Base-by-base conservation (phyloP, 1,284 basidiomycete species). In the Phylloporus gajari region DNA sequence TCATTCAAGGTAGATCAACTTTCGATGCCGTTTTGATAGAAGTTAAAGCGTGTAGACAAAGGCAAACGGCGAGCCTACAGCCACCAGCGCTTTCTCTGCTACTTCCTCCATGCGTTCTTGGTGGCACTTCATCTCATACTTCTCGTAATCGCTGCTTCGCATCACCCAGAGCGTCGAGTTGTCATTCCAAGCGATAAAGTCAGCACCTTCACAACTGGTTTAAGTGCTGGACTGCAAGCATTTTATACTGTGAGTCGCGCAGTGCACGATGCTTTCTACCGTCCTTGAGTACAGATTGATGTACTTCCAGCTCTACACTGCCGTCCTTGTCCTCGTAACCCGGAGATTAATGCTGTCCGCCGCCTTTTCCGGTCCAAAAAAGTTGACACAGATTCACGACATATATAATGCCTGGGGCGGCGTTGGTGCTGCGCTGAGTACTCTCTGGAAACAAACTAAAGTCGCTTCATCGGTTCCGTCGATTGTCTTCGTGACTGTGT, bases 381-480 rank as follows among this genome's bases (percentile, higher is more conserved):
- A 44, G 15, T 27, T 63, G 40, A 63, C 61, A 6, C 40, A 30
- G 19, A 63, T 63, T 23, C 61, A 63, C 27, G 61, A 63, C 27
- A 63, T 63, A 46, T 44, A 27, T 12, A 42, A 42, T 8, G 48
- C 42, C n/a, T 66, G 51, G 65, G 25, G 27, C 8, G 65, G 65
- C 15, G 7, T 42, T 11, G 65, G 65, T 27, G 48, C 65, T 9
- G 32, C 65, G 3, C 46, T 65, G 11, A 35, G 12, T 17, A n/a
- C 46, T 35, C 63, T 65, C 46, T 65, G 63, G 63, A 27, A 65
- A 23, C 65, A 67, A 59, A 67, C 65, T 19, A 59, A 46, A n/a
- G 66, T 67, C 56, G 27, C 67, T 11, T 68, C 58, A 7, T 68
- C 67, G 0, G 23, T 68, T 2, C 30, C 21, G 15, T 40, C 59